phyloP scores from a whole-genome alignment of 2,329 filamentous ascomycete species.

The Fusarium sp. region DNA sequence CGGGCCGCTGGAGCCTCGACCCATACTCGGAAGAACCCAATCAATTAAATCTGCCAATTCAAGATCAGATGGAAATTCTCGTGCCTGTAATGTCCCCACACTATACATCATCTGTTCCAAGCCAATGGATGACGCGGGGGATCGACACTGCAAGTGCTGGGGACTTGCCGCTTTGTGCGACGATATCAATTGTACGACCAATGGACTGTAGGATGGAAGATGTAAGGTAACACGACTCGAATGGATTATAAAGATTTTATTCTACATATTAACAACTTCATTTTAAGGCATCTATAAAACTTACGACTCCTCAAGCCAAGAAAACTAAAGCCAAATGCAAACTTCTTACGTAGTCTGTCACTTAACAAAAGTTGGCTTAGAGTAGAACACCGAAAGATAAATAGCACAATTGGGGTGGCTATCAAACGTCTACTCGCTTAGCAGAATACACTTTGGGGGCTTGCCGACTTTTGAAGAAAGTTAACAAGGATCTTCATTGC shows the following conservation, averaged over 20 bases:
- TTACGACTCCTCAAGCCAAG: not conserved
- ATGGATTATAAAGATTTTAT: not conserved
- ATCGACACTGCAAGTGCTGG: slow-evolving; percentile 40
- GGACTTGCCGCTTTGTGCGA: not conserved
- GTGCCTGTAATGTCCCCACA: not conserved
- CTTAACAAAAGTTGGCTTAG: not conserved
- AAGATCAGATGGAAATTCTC: not conserved
- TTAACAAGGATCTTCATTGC: not conserved
- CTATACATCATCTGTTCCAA: slow-evolving; percentile 10
- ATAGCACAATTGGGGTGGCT: slow-evolving; percentile 10
- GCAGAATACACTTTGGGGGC: slow-evolving; percentile 16
- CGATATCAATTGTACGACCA: not conserved
- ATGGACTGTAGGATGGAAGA: slow-evolving; percentile 3
- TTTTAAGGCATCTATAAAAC: not conserved
- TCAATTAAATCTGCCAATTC: not conserved
- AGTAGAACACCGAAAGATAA: slow-evolving; percentile 4
- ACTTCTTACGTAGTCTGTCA: not conserved
- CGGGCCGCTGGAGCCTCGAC: slow-evolving; percentile 5
- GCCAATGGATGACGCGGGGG: slow-evolving; percentile 29
- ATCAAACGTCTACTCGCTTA: slow-evolving; percentile 10
- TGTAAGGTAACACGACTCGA: not conserved
- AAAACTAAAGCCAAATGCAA: not conserved
- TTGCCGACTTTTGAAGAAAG: slow-evolving; percentile 17
- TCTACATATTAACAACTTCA: not conserved
- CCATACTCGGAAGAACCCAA: slow-evolving; percentile 2